Conservation (phyloP, 108 stramenopile genomes). For the Fragilaria crotonensis region DNA sequence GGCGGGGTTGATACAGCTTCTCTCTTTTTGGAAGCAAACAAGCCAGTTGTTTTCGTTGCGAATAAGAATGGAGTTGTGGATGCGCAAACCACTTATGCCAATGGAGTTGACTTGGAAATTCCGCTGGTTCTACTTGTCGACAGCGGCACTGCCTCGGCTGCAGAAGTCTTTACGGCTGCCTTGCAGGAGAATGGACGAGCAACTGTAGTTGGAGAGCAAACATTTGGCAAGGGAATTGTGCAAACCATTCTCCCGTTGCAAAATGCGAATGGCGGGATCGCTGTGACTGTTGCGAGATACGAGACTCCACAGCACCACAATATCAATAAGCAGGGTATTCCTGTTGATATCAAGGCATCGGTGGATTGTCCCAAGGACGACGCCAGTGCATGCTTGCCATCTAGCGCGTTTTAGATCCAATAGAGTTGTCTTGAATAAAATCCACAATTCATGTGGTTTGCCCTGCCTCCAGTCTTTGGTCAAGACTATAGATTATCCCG, state of each 20-base stretch:
- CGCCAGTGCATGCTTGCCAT: conserved; percentile 51
- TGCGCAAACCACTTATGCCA: conserved; percentile 52
- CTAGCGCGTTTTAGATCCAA: conserved; percentile 21
- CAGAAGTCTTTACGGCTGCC: conserved; percentile 86
- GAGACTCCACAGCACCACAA: conserved; percentile 81
- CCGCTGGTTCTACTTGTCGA: conserved; percentile 75
- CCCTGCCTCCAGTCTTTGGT: too few species aligned
- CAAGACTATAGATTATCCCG: too few species aligned
- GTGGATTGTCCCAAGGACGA: conserved; percentile 75
- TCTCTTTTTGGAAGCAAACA: conserved; percentile 77
- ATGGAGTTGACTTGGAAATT: conserved; percentile 60
- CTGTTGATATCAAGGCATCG: conserved; percentile 42
- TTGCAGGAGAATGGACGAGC: conserved; percentile 81
- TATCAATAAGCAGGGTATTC: conserved; percentile 81
- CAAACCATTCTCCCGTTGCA: conserved; percentile 74
- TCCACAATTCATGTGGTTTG: too few species aligned
- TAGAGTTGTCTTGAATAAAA: too few species aligned
- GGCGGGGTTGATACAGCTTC: conserved; percentile 93
- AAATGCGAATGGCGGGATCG: conserved; percentile 73
- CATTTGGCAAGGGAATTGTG: conserved; percentile 90
- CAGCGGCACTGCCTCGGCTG: conserved; percentile 79
- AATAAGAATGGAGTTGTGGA: conserved; percentile 72
- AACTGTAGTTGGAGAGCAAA: conserved; percentile 60
- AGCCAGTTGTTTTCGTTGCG: conserved; percentile 74
- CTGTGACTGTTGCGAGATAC: conserved; percentile 85